Conservation (phyloP, 345 rosid genomes). For the Eucalyptus albens region DNA sequence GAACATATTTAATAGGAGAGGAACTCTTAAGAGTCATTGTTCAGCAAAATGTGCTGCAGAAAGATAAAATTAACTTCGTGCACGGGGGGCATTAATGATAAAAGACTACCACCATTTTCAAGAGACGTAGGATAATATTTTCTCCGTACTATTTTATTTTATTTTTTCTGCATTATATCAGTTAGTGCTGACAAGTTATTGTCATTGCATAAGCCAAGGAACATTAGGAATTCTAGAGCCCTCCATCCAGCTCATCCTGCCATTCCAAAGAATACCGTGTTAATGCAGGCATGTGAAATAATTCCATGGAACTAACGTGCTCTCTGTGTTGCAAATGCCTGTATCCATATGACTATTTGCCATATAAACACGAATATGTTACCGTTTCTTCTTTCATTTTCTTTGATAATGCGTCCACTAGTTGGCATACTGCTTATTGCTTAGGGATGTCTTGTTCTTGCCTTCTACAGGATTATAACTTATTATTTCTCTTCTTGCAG, state of each 20-base stretch:
- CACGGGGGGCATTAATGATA: neutral
- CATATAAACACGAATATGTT: neutral
- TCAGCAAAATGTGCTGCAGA: neutral
- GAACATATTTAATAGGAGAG: neutral
- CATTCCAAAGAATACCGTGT: neutral
- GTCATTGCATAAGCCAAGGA: neutral
- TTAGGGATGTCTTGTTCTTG: neutral
- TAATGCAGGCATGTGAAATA: neutral
- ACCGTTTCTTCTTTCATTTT: neutral
- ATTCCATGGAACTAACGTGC: neutral
- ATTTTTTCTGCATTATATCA: neutral
- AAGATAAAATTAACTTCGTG: neutral
- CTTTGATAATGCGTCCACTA: neutral
- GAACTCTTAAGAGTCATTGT: neutral
- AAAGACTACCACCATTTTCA: neutral
- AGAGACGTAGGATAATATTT: neutral
- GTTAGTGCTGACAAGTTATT: neutral
- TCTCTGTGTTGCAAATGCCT: neutral
- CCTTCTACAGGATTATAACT: neutral
- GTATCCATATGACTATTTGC: neutral
- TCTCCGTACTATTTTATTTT: neutral
- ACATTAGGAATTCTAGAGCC: neutral
- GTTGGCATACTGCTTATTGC: neutral
- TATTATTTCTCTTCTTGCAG: neutral
- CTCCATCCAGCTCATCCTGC: neutral